Percentiles rank a stretch among this genome's conserved stretches.
Conservation (phyloP, 768 basidiomycete genomes). For the Macrolepiota fuliginosa region DNA sequence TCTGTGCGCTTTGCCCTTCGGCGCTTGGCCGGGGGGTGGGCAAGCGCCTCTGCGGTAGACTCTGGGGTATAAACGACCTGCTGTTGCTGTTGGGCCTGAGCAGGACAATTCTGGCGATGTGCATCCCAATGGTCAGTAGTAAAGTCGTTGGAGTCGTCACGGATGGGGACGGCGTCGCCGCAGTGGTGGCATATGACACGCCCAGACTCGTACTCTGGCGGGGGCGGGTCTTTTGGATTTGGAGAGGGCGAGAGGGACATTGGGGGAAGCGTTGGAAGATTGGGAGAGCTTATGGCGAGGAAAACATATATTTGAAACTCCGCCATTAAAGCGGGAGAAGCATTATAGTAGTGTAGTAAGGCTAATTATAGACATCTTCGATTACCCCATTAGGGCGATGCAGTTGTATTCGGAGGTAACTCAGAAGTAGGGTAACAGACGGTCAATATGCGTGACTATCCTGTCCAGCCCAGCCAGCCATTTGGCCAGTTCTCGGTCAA, state of each 20-base stretch:
- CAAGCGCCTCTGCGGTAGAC: constrained; percentile 36
- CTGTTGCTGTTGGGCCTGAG: constrained; percentile 13
- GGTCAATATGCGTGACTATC: constrained; percentile 47
- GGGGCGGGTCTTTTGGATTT: constrained; percentile 6
- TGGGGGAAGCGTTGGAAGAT: background rate
- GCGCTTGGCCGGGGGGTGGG: constrained; percentile 55
- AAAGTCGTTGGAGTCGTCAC: constrained; percentile 66
- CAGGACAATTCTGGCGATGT: constrained; percentile 37
- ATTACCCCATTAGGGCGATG: constrained; percentile 19
- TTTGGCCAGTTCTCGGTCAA: constrained; percentile 49
- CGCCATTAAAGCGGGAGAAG: constrained; percentile 13
- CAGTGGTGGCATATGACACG: constrained; percentile 67
- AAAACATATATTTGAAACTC: constrained; percentile 16
- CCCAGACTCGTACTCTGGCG: constrained; percentile 59
- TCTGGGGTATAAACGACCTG: constrained; percentile 41
- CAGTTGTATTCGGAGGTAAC: constrained; percentile 7
- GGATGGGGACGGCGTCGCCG: constrained; percentile 58
- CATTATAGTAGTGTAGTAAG: background rate
- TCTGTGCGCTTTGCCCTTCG: constrained; percentile 76
- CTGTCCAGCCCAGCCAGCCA: constrained; percentile 62
- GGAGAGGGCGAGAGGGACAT: constrained; percentile 12
- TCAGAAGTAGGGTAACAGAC: constrained; percentile 37
- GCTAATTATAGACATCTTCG: constrained; percentile 50
- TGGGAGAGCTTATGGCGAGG: constrained; percentile 7
- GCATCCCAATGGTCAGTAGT: constrained; percentile 70